A percentile compares a stretch with the other conserved stretches of the same genome.
These are phyloP conservation scores for Verticillium nubilum DNA, from an alignment of 2,329 filamentous ascomycete genomes.

Conservation along the genomic window DNA sequence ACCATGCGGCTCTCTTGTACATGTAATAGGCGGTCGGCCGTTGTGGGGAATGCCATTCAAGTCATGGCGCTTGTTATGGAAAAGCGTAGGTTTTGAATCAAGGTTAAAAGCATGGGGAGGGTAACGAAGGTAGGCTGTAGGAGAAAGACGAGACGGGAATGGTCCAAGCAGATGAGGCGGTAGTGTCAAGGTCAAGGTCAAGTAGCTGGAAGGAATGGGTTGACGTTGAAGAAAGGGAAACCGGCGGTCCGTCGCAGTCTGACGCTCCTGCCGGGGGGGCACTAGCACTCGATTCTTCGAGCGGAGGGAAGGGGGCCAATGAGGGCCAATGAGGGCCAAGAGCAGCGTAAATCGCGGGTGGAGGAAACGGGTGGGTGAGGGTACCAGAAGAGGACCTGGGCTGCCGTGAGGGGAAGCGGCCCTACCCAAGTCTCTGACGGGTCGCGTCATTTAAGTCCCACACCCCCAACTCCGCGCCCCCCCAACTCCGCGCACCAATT, in stretches of 20 bases:
- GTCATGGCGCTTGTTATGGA: constrained; percentile 9
- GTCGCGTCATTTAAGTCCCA: neutral
- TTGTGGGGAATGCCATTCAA: constrained; percentile 1
- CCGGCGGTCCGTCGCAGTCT: neutral
- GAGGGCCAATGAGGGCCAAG: neutral
- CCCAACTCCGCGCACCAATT: too few species aligned
- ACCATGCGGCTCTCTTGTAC: constrained; percentile 4
- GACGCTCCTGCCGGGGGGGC: neutral
- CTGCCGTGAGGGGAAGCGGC: neutral
- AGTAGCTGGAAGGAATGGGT: constrained; percentile 4
- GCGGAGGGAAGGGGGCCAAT: neutral
- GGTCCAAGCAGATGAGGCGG: neutral
- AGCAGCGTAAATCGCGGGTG: constrained; percentile 1
- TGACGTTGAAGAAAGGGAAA: constrained; percentile 14
- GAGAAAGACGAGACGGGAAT: neutral
- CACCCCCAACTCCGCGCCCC: too few species aligned
- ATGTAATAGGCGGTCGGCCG: neutral
- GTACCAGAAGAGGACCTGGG: neutral
- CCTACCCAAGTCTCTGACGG: neutral
- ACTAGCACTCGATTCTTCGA: neutral
- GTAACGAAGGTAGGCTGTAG: neutral
- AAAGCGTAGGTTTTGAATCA: neutral
- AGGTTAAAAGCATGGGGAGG: neutral
- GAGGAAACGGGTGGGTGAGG: constrained; percentile 10
- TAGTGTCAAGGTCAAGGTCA: neutral